Evolutionary conservation across 129 eudicot species (phyloP), one percentile per base, ranked within the genome.

Genomic region (Escallonia herrerae): DNA sequence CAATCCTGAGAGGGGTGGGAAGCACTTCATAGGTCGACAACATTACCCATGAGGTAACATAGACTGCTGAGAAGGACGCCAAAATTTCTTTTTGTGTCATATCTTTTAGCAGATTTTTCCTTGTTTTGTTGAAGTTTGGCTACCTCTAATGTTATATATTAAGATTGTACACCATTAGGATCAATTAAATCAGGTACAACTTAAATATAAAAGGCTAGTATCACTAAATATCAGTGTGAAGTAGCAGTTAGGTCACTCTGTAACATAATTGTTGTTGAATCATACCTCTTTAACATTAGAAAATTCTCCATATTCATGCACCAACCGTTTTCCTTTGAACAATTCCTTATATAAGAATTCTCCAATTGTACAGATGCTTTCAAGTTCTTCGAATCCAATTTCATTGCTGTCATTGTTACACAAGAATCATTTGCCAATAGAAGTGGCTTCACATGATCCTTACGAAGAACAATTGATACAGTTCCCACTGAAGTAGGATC

Each of bases 241-340:
- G 33, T 22, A 22, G 33, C 33, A 22, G 33, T 22, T 22, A 22
- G 33, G 33, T 22, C 33, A 22, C n/a, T n/a, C n/a, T n/a, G n/a
- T n/a, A n/a, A n/a, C n/a, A n/a, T n/a, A n/a, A n/a, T n/a, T n/a
- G n/a, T n/a, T 73, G 79, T 15, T 61, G 82, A 41, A 77, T 81
- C 10, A 49, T 56, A 11, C 37, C 39, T 70, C 3, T 61, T 77
- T 53, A 22, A 51, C 77, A 40, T n/a, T n/a, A 81, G 67, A 74
- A 81, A 81, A 10, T 77, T 77, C 44, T 69, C 77, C 8, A 77
- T 15, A 56, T 76, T 81, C 15, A 10, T 13, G 42, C 53, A 63
- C 81, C 72, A 40, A 40, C 69, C 4, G 15, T 72, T 72, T 56
- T 48, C n/a, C 33, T 43, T 5, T 71, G 45, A 22, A 22, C 6